phyloP scores from a whole-genome alignment of 163 green algal species.

The Scenedesmus sp. region DNA sequence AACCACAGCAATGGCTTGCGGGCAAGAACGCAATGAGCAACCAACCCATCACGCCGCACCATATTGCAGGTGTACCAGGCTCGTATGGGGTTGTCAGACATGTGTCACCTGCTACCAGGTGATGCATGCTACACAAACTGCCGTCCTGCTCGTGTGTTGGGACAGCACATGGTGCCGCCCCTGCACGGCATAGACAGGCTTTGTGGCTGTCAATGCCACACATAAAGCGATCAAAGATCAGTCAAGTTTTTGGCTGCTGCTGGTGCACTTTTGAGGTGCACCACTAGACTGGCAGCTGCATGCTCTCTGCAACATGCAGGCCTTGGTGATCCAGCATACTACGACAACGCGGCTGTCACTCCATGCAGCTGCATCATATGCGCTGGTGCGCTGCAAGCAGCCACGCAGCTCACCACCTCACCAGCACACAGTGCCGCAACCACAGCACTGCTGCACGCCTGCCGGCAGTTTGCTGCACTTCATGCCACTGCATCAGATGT shows the following conservation, averaged over 20 bases:
- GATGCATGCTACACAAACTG: neutral
- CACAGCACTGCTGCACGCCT: no score
- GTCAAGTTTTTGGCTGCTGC: neutral
- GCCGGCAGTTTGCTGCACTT: no score
- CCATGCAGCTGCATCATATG: neutral
- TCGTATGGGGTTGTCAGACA: neutral
- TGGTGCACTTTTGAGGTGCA: neutral
- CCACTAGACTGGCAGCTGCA: neutral
- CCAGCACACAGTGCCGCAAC: no score
- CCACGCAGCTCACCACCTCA: no score
- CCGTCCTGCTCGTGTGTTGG: neutral
- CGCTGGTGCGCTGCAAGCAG: neutral
- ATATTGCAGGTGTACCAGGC: neutral
- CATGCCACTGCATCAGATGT: no score
- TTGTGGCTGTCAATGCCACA: neutral
- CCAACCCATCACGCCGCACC: neutral
- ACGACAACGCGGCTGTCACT: no score
- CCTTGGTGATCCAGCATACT: neutral
- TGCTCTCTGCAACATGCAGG: neutral
- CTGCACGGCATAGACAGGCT: neutral
- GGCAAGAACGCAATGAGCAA: neutral
- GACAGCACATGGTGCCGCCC: neutral
- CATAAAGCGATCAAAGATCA: neutral
- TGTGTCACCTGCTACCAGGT: neutral
- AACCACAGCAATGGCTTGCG: neutral